phyloP scores from a whole-genome alignment of 2,329 filamentous ascomycete genomes.

The Teratosphaeria gauchensis region DNA sequence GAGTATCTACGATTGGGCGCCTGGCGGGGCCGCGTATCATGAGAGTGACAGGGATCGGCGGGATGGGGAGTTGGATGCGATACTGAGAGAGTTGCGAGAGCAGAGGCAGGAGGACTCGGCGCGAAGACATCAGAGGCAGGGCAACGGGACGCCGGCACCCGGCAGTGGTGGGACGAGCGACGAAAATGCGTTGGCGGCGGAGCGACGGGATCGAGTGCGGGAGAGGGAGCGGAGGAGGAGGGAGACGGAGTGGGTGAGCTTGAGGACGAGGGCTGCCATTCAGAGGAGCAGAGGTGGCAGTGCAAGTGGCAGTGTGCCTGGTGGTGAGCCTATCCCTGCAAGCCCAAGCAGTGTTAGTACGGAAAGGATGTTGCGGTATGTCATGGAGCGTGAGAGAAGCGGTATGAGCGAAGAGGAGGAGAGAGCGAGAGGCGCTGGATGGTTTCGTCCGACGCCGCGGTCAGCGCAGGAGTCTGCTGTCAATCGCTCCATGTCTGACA shows the following conservation, averaged over 20 bases:
- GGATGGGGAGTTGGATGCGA: constrained; percentile 23
- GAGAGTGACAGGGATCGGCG: neutral
- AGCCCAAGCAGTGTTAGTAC: constrained; percentile 24
- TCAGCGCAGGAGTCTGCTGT: neutral
- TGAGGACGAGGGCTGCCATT: constrained; percentile 23
- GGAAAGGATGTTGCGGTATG: constrained; percentile 31
- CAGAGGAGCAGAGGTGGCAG: constrained; percentile 19
- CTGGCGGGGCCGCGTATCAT: constrained; percentile 13
- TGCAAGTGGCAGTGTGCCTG: constrained; percentile 1
- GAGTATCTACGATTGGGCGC: constrained; percentile 53
- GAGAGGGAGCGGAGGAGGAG: constrained; percentile 21
- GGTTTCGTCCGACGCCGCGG: constrained; percentile 18
- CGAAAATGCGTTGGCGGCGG: constrained; percentile 9
- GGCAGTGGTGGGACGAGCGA: constrained; percentile 14
- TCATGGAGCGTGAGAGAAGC: constrained; percentile 29
- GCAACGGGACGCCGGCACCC: constrained; percentile 12
- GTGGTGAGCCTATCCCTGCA: constrained; percentile 5
- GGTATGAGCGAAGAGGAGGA: constrained; percentile 26
- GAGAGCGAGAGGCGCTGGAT: constrained; percentile 24
- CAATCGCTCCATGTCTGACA: neutral
- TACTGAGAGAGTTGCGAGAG: constrained; percentile 28
- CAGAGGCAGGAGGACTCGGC: constrained; percentile 19
- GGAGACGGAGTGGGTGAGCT: constrained; percentile 21
- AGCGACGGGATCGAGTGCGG: constrained; percentile 14
- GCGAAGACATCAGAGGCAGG: constrained; percentile 7